phyloP scores from a whole-genome alignment of 2,329 filamentous ascomycete genomes.

The Diaporthe vaccinii region DNA sequence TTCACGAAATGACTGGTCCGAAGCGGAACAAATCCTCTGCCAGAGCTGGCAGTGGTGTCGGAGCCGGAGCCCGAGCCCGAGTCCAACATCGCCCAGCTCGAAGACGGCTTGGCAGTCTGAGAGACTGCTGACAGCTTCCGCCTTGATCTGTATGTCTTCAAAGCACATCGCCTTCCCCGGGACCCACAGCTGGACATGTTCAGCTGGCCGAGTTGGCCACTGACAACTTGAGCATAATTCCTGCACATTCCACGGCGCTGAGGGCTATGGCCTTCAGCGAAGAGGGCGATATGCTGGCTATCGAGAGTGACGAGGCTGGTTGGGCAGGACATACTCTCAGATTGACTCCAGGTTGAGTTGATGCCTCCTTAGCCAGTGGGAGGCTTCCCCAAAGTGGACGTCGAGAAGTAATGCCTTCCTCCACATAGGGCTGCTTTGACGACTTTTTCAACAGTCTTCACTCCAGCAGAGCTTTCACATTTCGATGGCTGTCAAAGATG shows the following conservation, averaged over 20 bases:
- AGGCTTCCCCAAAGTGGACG: not conserved
- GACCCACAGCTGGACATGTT: conserved; percentile 86
- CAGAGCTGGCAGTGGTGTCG: too few relatives aligned
- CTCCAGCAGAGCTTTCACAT: not conserved
- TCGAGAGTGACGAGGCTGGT: conserved; percentile 81
- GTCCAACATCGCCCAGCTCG: too few relatives aligned
- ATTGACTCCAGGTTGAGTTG: too few relatives aligned
- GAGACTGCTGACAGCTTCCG: conserved; percentile 88
- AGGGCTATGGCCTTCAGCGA: conserved; percentile 83
- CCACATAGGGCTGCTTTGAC: not conserved
- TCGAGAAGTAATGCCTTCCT: not conserved
- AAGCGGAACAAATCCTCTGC: too few relatives aligned
- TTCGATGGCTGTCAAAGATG: not conserved
- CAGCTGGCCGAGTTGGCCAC: conserved; percentile 85
- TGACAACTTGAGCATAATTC: conserved; percentile 91
- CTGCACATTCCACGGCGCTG: conserved; percentile 85
- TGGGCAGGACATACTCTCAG: too few relatives aligned
- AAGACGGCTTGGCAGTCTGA: conserved; percentile 67
- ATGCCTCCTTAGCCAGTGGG: not conserved
- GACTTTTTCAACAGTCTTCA: not conserved
- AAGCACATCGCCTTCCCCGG: conserved; percentile 87
- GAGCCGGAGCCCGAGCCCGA: too few relatives aligned
- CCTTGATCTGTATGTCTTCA: conserved; percentile 80
- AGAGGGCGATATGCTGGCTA: conserved; percentile 86
- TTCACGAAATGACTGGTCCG: too few relatives aligned